These are phyloP conservation scores for Lentinus tigrinus DNA, from an alignment of 768 basidiomycete genomes.

Conservation along the genomic window DNA sequence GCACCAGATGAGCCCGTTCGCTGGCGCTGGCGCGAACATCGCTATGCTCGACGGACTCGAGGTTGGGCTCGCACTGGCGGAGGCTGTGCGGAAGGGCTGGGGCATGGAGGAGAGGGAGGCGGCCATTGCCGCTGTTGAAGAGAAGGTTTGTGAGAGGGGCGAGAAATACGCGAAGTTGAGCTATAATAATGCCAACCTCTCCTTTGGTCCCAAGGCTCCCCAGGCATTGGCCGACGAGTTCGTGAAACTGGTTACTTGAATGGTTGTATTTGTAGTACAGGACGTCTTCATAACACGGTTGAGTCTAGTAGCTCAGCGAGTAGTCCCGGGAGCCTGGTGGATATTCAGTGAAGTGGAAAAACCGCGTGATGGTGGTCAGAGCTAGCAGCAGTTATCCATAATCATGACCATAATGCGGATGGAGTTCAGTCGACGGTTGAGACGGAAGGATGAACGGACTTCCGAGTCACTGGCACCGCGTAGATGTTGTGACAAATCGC, in stretches of 20 bases:
- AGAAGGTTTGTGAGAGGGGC: background rate
- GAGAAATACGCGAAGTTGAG: background rate
- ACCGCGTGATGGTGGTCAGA: too few species aligned
- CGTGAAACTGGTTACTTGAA: background rate
- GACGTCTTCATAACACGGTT: too few species aligned
- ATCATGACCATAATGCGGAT: too few species aligned
- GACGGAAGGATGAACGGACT: too few species aligned
- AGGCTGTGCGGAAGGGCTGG: background rate
- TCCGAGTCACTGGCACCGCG: too few species aligned
- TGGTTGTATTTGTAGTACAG: too few species aligned
- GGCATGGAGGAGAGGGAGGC: background rate
- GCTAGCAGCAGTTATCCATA: too few species aligned
- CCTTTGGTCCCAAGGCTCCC: conserved; percentile 8
- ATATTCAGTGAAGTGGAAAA: too few species aligned
- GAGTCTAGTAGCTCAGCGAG: too few species aligned
- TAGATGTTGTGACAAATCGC: too few species aligned
- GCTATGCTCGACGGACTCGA: conserved; percentile 30
- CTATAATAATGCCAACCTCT: conserved; percentile 1
- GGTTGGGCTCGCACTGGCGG: conserved; percentile 9
- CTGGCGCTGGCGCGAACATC: conserved; percentile 37
- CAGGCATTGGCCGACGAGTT: conserved; percentile 1
- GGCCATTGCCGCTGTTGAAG: conserved; percentile 2
- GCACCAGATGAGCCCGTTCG: conserved; percentile 37
- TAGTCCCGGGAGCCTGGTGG: too few species aligned
- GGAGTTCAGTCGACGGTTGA: too few species aligned